Evolutionary conservation across 2,329 filamentous ascomycete species (phyloP), one percentile per base, ranked within the genome.

Genomic region (Plectosphaerella plurivora): DNA sequence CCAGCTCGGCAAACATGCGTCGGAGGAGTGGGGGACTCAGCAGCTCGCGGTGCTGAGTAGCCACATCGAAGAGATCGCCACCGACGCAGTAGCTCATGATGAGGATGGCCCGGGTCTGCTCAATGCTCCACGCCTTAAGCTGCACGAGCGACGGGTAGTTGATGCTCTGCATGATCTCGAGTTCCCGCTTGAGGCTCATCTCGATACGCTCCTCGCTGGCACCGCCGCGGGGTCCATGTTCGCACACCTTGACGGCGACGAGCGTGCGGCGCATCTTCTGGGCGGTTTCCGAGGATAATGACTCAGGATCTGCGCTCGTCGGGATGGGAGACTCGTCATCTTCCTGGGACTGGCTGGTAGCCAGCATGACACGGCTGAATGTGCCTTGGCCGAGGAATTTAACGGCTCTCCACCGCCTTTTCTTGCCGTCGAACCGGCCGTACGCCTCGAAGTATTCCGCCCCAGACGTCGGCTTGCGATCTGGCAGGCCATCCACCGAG

Each of bases 211-310:
- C 89, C 66, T 96, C 91, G 47, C 94, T 94, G 4, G 92, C 93
- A 45, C 93, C 93, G 50, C 94, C 94, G 22, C 90, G 90, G 1
- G 94, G 93, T 4, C 93, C 94, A 70, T 96, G 91, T 68, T 97
- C 91, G 65, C 95, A 93, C 45, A 99, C 85, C 70, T 99, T 99
- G 65, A 99, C 85, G 2, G 94, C 94, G 3, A 97, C 94, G 14
- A 99, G 75, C 50, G 89, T 89, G 63, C 87, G 88, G n/a, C 86
- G 84, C 57, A 89, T 69, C 47, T 55, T 58, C 55, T 50, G 66
- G 51, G 58, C 60, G n/a, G 55, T 65, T 57, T 41, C 71, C 65
- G 65, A 78, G 76, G 62, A 75, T 9, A 33, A 12, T 33, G 28
- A 10, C 8, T 33, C 28, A 64, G 65, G 57, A 2, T 62, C 62